Percentiles rank a stretch among this genome's conserved stretches.
These are phyloP conservation scores for Paramecium biaurelia DNA, from an alignment of 73 alveolate genomes.

Conservation along the genomic window DNA sequence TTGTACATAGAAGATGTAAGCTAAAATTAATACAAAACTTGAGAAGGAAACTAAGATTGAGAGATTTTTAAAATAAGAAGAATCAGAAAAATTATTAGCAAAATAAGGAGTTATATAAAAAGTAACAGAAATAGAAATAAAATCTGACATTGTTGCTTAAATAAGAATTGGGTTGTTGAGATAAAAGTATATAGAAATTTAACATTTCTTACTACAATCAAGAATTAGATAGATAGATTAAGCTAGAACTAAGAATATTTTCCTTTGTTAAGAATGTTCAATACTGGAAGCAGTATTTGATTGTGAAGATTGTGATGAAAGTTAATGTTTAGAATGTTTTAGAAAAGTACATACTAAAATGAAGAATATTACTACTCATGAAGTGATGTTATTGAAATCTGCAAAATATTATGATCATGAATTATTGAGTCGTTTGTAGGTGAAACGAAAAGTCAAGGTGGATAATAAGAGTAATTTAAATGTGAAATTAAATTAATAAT, in stretches of 20 bases:
- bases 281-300: conserved; percentile 47
- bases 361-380: conserved; percentile 1
- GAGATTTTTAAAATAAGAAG: background rate
- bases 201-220: background rate
- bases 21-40: background rate
- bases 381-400: background rate
- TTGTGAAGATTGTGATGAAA: conserved; percentile 51
- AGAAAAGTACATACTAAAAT: background rate
- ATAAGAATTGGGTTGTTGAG: conserved; percentile 28
- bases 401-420: background rate
- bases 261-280: conserved; percentile 46
- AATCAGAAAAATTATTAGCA: background rate
- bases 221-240: conserved; percentile 55
- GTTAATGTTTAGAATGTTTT: conserved; percentile 37
- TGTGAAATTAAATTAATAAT: background rate
- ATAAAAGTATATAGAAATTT: conserved; percentile 13
- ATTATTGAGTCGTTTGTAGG: background rate
- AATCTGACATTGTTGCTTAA: background rate
- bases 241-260: background rate
- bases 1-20: background rate
- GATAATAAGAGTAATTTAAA: background rate
- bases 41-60: background rate
- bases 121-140: background rate
- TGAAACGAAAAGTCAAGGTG: background rate
- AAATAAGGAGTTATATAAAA: background rate